Evolutionary conservation across 2,329 filamentous ascomycete genomes (phyloP), one percentile per base, ranked within the genome.

Genomic region (Mariannaea elegans): DNA sequence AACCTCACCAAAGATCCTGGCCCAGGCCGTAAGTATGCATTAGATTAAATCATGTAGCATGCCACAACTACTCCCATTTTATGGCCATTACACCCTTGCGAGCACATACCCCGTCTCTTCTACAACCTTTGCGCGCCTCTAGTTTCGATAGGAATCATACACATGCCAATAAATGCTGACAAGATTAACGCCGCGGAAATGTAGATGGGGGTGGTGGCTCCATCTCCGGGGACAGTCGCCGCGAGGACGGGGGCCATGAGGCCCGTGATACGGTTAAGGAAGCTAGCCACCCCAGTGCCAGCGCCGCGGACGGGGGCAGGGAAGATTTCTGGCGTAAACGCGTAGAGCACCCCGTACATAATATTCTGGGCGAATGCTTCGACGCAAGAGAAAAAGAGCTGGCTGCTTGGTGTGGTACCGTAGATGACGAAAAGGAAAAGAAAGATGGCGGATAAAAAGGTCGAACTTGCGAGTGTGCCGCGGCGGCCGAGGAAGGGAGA

Each of bases 241-340:
- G 90, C 90, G 23, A 93, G 78, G 10, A 93, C 80, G 0, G 90
- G 90, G 1, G 90, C 90, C 67, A 87, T 80, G 10, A 93, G 78
- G 5, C 90, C 90, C 5, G 85, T 84, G 38, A 90, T 71, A 34
- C 90, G 81, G 73, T 92, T 93, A 61, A 92, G 74, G 70, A 91
- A 90, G 71, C 87, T 90, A 19, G 87, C 86, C 46, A 93, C 88
- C 39, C 90, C 90, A 0, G 87, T 90, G 6, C 89, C 90, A 0
- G 89, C 90, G 5, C 90, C 90, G 29, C 90, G 81, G 19, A 90
- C 86, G 1, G 89, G 88, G 0, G 89, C 88, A 0, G 90, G 90
- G 75, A 93, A 92, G 24, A 92, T 86, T 70, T 93, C 90, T 0
- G 90, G 90, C 0, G 90, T 92, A 72, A 91, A 93, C 7, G 90